Evolutionary conservation across 257 asterid species (phyloP).

Genomic region (Craterostigma plantagineum): DNA sequence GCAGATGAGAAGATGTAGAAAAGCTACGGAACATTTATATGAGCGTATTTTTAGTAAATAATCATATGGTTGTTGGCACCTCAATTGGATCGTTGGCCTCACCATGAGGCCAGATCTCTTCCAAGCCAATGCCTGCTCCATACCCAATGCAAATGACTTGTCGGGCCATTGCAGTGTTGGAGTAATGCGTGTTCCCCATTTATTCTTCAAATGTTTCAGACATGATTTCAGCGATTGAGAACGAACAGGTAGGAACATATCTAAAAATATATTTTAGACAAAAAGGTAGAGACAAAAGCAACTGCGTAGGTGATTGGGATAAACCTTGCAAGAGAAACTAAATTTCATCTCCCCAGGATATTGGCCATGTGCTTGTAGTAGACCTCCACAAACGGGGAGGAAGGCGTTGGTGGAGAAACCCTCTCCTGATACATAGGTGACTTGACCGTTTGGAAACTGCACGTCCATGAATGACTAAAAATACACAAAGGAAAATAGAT

Average conservation of each 20-base stretch:
- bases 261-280: too few relatives aligned
- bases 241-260: too few relatives aligned
- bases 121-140: conserved; percentile 93
- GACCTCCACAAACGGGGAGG: conserved; percentile 72
- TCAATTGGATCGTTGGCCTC: conserved; percentile 71
- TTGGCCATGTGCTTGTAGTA: conserved; percentile 96
- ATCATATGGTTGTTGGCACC: conserved; percentile 18
- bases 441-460: conserved; percentile 95
- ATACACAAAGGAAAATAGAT: conserved; percentile 3
- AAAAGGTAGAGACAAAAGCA: neutral
- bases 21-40: neutral
- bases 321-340: conserved; percentile 95
- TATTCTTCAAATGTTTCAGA: conserved; percentile 34
- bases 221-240: conserved; percentile 2
- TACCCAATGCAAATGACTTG: conserved; percentile 63
- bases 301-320: too few relatives aligned
- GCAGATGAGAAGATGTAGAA: neutral
- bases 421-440: conserved; percentile 84
- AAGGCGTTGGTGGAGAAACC: conserved; percentile 85
- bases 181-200: conserved; percentile 76
- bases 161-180: conserved; percentile 87
- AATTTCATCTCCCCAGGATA: conserved; percentile 91
- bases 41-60: neutral
- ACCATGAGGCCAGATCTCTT: conserved; percentile 93
- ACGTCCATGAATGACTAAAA: conserved; percentile 91